Conservation (phyloP, 1,284 basidiomycete species). For the Cryptococcus amylolentus region DNA sequence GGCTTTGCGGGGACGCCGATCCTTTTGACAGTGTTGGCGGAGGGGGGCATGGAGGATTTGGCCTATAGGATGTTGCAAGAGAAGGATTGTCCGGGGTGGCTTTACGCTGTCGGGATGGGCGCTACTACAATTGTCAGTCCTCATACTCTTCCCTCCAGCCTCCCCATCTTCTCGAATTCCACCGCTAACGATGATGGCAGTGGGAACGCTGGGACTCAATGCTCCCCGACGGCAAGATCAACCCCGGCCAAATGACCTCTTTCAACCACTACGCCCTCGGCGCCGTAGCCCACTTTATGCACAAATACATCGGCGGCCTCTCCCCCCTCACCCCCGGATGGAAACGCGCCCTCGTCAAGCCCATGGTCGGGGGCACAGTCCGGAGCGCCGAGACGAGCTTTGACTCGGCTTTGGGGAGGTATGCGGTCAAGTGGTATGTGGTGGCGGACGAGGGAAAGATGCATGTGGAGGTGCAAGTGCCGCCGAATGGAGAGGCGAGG, state of each 20-base stretch:
- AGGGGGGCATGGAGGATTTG: constrained; percentile 19
- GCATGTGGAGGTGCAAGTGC: constrained; percentile 26
- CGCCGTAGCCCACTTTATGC: constrained; percentile 38
- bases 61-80: constrained; percentile 48
- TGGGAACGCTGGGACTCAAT: constrained; percentile 46
- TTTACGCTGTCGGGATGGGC: constrained; percentile 41
- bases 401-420: constrained; percentile 25
- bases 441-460: constrained; percentile 1
- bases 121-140: constrained; percentile 40
- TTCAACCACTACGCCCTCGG: constrained; percentile 49
- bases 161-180: no score
- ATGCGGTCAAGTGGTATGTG: constrained; percentile 22
- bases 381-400: constrained; percentile 22
- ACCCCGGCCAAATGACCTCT: constrained; percentile 46
- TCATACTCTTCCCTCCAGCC: not conserved
- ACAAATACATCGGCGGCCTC: constrained; percentile 36
- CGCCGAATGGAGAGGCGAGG: constrained; percentile 27
- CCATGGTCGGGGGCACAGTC: constrained; percentile 41
- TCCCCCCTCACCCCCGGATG: constrained; percentile 29
- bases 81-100: constrained; percentile 36
- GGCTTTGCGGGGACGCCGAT: constrained; percentile 44
- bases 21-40: constrained; percentile 30
- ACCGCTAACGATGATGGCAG: not conserved
- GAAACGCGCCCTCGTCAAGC: constrained; percentile 26
- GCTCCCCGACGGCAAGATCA: constrained; percentile 37